Evolutionary conservation across 208 protist genomes (phyloP).

Genomic region (Trypanosoma avium): DNA sequence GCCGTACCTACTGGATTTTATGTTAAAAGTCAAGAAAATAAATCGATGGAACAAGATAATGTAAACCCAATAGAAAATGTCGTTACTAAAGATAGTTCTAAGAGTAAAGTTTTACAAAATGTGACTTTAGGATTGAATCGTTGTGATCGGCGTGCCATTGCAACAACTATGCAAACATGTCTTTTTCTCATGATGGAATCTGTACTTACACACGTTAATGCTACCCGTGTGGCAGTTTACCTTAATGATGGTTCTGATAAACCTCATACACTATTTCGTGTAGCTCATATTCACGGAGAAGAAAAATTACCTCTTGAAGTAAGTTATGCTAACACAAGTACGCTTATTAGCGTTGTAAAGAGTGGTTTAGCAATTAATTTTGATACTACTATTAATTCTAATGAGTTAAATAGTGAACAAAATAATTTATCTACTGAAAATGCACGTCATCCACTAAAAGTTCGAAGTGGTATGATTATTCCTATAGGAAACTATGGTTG

Average conservation of each 20-base stretch:
- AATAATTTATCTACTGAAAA: too few species aligned
- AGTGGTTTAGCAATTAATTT: slow-evolving; percentile 70
- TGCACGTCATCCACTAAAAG: slow-evolving; percentile 24
- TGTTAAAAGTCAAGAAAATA: background rate
- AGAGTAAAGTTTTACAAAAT: background rate
- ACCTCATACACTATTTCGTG: slow-evolving; percentile 51
- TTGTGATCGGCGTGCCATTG: slow-evolving; percentile 30
- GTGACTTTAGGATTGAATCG: background rate
- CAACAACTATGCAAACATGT: slow-evolving; percentile 50
- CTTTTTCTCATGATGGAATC: slow-evolving; percentile 71
- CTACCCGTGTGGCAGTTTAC: slow-evolving; percentile 60
- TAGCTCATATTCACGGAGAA: slow-evolving; percentile 50
- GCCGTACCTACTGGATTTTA: slow-evolving; percentile 28
- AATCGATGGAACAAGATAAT: too few species aligned
- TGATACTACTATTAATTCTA: slow-evolving; percentile 22
- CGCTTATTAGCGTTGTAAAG: slow-evolving; percentile 56
- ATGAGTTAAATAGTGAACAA: background rate
- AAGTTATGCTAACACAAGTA: slow-evolving; percentile 46
- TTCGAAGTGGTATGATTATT: slow-evolving; percentile 48
- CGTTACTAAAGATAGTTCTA: too few species aligned
- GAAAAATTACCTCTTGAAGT: slow-evolving; percentile 50
- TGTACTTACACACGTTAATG: slow-evolving; percentile 42
- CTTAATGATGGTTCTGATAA: slow-evolving; percentile 32
- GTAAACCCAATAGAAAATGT: too few species aligned
- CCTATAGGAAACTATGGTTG: slow-evolving; percentile 62